These are phyloP conservation scores for Ascochyta lentis DNA, from an alignment of 2,329 filamentous ascomycete genomes.

Conservation along the genomic window DNA sequence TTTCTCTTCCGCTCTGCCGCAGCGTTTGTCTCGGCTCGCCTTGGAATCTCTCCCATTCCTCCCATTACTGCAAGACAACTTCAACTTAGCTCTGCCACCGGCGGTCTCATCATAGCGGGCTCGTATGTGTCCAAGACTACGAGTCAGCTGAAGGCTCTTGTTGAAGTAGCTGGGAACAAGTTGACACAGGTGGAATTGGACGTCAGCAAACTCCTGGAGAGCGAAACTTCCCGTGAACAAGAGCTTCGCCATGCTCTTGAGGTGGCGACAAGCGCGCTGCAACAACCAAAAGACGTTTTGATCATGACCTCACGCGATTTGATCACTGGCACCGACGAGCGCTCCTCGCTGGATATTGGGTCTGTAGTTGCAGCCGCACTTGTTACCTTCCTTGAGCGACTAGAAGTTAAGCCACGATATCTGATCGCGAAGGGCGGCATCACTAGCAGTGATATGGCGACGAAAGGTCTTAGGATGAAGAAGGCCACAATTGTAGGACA, in stretches of 20 bases:
- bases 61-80: slow-evolving; percentile 59
- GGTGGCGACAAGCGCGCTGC: slow-evolving; percentile 41
- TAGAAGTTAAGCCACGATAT: slow-evolving; percentile 61
- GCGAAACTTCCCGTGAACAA: slow-evolving; percentile 42
- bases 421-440: slow-evolving; percentile 67
- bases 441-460: slow-evolving; percentile 65
- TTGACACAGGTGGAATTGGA: slow-evolving; percentile 57
- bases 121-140: slow-evolving; percentile 68
- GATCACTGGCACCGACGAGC: slow-evolving; percentile 57
- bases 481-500: slow-evolving; percentile 63
- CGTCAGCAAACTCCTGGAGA: slow-evolving; percentile 57
- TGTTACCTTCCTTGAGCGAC: slow-evolving; percentile 56
- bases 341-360: slow-evolving; percentile 62
- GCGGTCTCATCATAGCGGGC: slow-evolving; percentile 63
- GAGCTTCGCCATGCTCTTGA: slow-evolving; percentile 48
- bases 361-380: slow-evolving; percentile 59
- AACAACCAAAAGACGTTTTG: slow-evolving; percentile 59
- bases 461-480: slow-evolving; percentile 62
- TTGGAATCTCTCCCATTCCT: slow-evolving; percentile 60
- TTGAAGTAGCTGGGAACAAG: slow-evolving; percentile 47
- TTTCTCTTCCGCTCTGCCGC: slow-evolving; percentile 57
- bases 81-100: slow-evolving; percentile 46
- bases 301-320: slow-evolving; percentile 66
- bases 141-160: slow-evolving; percentile 57
- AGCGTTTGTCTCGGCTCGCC: slow-evolving; percentile 57